These are phyloP conservation scores for Tolypocladium capitatum DNA, from an alignment of 2,329 filamentous ascomycete genomes.

Conservation along the genomic window DNA sequence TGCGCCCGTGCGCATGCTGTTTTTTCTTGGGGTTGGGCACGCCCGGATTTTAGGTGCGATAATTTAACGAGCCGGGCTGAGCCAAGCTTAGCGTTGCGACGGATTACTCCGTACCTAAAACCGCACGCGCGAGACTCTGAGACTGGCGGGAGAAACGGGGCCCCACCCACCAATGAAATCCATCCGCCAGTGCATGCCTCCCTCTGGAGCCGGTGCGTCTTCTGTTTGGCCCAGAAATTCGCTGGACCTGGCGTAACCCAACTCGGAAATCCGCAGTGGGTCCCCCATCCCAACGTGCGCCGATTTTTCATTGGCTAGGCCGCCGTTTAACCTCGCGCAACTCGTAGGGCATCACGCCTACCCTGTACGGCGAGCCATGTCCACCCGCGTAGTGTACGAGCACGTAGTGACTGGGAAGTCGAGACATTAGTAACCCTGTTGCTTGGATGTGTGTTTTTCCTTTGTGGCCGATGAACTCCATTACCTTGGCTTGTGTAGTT, in stretches of 20 bases:
- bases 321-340: neutral
- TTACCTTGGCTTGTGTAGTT: neutral
- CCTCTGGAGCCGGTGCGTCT: too few relatives aligned
- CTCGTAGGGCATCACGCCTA: too few relatives aligned
- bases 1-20: conserved; percentile 10
- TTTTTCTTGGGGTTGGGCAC: neutral
- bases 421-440: too few relatives aligned
- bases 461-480: too few relatives aligned
- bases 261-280: neutral
- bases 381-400: neutral
- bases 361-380: too few relatives aligned
- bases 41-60: neutral
- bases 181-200: too few relatives aligned
- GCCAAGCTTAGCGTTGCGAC: too few relatives aligned
- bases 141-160: neutral
- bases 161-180: neutral
- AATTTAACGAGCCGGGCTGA: neutral
- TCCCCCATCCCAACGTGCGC: neutral
- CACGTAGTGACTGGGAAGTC: too few relatives aligned
- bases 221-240: neutral
- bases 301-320: neutral
- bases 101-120: too few relatives aligned
- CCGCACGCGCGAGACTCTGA: neutral
- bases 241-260: neutral
- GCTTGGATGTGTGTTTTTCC: neutral